These are phyloP conservation scores for Aethionema arabicum DNA, from an alignment of 345 rosid species.

Conservation along the genomic window DNA sequence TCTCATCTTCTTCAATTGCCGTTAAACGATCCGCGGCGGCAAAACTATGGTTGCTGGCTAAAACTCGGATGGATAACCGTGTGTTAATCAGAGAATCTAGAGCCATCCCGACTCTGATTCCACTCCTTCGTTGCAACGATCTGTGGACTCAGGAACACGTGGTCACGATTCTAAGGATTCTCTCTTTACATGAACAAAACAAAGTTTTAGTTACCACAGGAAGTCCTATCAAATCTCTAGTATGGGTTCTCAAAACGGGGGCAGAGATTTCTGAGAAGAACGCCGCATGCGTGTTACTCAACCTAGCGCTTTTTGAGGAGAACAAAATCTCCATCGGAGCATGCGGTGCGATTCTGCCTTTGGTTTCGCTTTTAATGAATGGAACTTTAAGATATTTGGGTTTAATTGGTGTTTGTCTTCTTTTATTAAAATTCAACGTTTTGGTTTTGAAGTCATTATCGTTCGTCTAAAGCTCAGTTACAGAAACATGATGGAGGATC, in stretches of 20 bases:
- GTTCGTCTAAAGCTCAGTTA: too few species aligned
- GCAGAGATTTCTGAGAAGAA: conserved; percentile 64
- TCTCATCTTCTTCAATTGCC: too few species aligned
- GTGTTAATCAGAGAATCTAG: conserved; percentile 64
- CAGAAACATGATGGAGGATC: too few species aligned
- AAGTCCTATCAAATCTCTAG: conserved; percentile 56
- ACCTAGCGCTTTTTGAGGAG: conserved; percentile 65
- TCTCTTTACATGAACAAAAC: conserved; percentile 70
- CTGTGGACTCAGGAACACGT: conserved; percentile 69
- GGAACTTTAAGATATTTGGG: too few species aligned
- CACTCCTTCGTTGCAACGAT: conserved; percentile 54
- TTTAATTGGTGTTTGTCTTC: too few species aligned
- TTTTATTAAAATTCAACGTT: too few species aligned
- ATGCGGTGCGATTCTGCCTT: too few species aligned
- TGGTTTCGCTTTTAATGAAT: conserved; percentile 57
- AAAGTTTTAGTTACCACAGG: conserved; percentile 44
- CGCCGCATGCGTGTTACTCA: conserved; percentile 69
- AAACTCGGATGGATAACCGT: conserved; percentile 59
- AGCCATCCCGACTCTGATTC: conserved; percentile 56
- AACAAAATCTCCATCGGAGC: conserved; percentile 64
- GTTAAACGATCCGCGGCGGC: too few species aligned
- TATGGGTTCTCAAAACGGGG: conserved; percentile 59
- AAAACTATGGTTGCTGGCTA: conserved; percentile 69
- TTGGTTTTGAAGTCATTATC: too few species aligned
- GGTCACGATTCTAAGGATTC: conserved; percentile 61